A percentile compares a stretch with the other conserved stretches of the same genome.
Evolutionary conservation across 495 filamentous ascomycete species (phyloP).

Genomic region (Hypoxylon trugodes): DNA sequence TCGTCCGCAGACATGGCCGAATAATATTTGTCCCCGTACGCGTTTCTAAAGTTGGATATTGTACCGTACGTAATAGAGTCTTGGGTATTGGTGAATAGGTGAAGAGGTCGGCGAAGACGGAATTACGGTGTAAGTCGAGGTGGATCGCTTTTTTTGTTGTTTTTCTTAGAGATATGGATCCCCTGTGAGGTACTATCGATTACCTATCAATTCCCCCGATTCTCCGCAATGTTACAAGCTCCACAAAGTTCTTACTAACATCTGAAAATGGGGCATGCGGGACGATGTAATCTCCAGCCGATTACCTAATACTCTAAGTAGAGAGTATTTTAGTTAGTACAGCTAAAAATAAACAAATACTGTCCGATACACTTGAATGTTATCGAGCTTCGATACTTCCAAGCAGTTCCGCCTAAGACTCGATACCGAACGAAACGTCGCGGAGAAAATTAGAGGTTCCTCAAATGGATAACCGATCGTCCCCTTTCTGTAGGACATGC

Average conservation of each 20-base stretch:
- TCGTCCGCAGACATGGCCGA: slow-evolving; percentile 67
- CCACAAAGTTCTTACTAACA: slow-evolving; percentile 1
- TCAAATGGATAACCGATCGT: too few relatives aligned
- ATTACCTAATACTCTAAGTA: too few relatives aligned
- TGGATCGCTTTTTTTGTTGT: not conserved
- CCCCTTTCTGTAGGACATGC: too few relatives aligned
- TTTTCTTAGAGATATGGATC: not conserved
- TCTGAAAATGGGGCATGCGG: not conserved
- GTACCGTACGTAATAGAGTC: not conserved
- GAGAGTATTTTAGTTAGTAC: too few relatives aligned
- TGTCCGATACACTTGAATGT: too few relatives aligned
- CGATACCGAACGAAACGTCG: too few relatives aligned
- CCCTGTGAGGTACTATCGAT: not conserved
- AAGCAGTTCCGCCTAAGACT: too few relatives aligned
- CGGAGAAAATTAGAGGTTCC: too few relatives aligned
- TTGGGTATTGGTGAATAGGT: slow-evolving; percentile 10
- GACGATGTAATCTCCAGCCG: slow-evolving; percentile 5
- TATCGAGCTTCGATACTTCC: too few relatives aligned
- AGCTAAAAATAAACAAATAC: too few relatives aligned
- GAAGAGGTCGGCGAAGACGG: slow-evolving; percentile 14
- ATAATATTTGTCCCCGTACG: not conserved
- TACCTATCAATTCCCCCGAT: not conserved
- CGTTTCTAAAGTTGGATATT: slow-evolving; percentile 1
- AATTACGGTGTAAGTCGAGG: slow-evolving; percentile 17
- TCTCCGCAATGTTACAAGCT: not conserved